These are phyloP conservation scores for Coffea humblotiana DNA, from an alignment of 305 asterid genomes.

Conservation along the genomic window DNA sequence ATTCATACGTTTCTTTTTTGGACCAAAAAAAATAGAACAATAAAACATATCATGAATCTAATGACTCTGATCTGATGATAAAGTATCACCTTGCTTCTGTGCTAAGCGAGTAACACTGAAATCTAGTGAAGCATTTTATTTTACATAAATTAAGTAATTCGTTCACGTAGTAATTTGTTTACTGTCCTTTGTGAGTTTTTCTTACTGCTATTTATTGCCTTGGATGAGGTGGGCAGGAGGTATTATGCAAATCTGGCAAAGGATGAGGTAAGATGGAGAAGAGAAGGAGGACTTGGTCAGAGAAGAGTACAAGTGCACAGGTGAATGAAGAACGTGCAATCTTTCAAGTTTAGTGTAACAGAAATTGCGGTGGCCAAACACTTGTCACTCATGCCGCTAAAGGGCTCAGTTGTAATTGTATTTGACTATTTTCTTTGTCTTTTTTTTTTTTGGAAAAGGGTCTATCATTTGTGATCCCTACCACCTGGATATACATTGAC, in stretches of 20 bases:
- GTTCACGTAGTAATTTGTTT: not conserved
- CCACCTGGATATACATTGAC: not conserved
- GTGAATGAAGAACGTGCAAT: not conserved
- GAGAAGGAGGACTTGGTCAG: not conserved
- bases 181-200: not conserved
- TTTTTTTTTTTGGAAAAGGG: too few relatives aligned
- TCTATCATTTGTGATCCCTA: too few relatives aligned
- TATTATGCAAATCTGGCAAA: not conserved
- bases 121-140: not conserved
- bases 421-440: not conserved
- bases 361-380: conserved; percentile 1
- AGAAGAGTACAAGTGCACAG: not conserved
- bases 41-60: too few relatives aligned
- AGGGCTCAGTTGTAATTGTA: not conserved
- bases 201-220: too few relatives aligned
- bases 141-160: not conserved
- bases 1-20: too few relatives aligned
- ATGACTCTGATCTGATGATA: not conserved
- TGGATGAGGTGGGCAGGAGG: not conserved
- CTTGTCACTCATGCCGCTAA: not conserved
- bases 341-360: not conserved
- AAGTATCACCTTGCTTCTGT: not conserved
- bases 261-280: not conserved
- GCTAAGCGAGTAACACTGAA: too few relatives aligned
- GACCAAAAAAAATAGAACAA: too few relatives aligned